A percentile compares a stretch with the other conserved stretches of the same genome.
phyloP scores from a whole-genome alignment of 179 eudicot genomes.

The Corrigiola litoralis region DNA sequence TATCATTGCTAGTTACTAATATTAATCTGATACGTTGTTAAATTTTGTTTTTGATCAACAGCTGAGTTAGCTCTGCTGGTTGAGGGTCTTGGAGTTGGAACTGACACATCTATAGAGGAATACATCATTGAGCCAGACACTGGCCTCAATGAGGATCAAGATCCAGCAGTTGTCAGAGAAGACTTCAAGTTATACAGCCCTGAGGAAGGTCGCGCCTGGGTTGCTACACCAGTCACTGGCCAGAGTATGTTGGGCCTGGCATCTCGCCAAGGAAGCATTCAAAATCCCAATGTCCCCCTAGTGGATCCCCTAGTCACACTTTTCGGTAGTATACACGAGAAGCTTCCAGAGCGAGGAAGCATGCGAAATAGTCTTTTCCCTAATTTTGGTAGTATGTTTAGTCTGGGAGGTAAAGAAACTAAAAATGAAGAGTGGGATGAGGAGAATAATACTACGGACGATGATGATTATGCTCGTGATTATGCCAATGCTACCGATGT shows the following conservation, averaged over 20 bases:
- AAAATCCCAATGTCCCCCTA: conserved; percentile 37
- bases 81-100: conserved; percentile 78
- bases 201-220: conserved; percentile 63
- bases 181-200: conserved; percentile 59
- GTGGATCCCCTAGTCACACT: conserved; percentile 77
- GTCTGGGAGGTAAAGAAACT: conserved; percentile 52
- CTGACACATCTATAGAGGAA: conserved; percentile 60
- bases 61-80: conserved; percentile 84
- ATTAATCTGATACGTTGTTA: conserved; percentile 9
- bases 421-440: conserved; percentile 78
- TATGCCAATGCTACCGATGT: conserved; percentile 23
- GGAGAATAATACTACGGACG: conserved; percentile 44
- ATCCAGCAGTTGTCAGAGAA: conserved; percentile 34
- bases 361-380: conserved; percentile 62
- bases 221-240: conserved; percentile 66
- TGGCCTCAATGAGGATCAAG: conserved; percentile 48
- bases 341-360: conserved; percentile 69
- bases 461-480: conserved; percentile 40
- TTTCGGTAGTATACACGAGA: conserved; percentile 71
- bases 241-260: conserved; percentile 57
- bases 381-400: conserved; percentile 79
- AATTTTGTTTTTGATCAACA: conserved; percentile 27
- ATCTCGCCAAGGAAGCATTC: conserved; percentile 69
- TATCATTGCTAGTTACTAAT: neutral
- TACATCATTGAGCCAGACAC: conserved; percentile 66